Evolutionary conservation across 2,329 filamentous ascomycete genomes (phyloP).

Genomic region (Botryotinia convoluta): DNA sequence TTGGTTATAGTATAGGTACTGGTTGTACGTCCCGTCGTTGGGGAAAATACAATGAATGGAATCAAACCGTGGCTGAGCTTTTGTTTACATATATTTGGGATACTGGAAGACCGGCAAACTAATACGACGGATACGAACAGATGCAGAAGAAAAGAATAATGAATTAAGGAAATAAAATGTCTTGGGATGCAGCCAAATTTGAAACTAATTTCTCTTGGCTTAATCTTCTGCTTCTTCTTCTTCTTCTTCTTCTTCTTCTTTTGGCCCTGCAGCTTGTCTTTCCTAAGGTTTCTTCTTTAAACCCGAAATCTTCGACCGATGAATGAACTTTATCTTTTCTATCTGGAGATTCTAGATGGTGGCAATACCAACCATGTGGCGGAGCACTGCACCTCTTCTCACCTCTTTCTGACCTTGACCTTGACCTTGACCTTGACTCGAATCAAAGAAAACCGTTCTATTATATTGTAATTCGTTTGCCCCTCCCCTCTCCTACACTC

Average conservation of each 20-base stretch:
- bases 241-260: neutral
- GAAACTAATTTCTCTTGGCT: slow-evolving; percentile 3
- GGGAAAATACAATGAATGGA: neutral
- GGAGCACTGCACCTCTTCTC: neutral
- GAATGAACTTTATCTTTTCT: neutral
- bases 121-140: neutral
- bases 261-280: neutral
- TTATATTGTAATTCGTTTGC: neutral
- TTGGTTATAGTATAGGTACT: neutral
- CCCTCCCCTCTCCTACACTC: neutral
- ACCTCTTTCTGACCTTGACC: neutral
- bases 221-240: neutral
- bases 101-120: slow-evolving; percentile 1
- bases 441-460: neutral
- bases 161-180: neutral
- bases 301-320: neutral
- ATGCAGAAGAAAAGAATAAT: neutral
- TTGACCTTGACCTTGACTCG: neutral
- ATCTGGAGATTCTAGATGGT: neutral
- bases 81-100: neutral
- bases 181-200: neutral
- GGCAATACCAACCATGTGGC: neutral
- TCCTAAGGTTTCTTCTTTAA: neutral
- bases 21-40: neutral
- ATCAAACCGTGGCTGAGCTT: neutral